A percentile compares a stretch with the other conserved stretches of the same genome.
These are phyloP conservation scores for Microsporum canis DNA, from an alignment of 2,329 filamentous ascomycete species.

Conservation along the genomic window DNA sequence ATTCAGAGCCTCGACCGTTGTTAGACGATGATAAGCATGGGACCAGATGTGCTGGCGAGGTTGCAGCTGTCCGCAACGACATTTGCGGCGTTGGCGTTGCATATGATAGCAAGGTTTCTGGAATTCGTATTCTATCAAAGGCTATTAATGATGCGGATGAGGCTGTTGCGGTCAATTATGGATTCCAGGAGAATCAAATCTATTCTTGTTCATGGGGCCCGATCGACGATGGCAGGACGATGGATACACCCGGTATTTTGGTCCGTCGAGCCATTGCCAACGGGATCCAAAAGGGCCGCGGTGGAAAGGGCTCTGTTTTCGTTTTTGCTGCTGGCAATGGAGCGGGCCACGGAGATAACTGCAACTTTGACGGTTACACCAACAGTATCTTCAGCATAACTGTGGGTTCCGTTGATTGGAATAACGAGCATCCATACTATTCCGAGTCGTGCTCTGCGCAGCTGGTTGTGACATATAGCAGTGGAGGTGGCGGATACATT, in stretches of 20 bases:
- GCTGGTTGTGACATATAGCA: conserved; percentile 92
- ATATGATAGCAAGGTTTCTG: conserved; percentile 80
- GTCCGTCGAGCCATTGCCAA: conserved; percentile 87
- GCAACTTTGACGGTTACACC: conserved; percentile 98
- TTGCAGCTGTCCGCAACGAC: conserved; percentile 82
- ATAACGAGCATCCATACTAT: conserved; percentile 85
- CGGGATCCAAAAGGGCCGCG: conserved; percentile 76
- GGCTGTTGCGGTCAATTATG: conserved; percentile 83
- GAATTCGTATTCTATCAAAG: conserved; percentile 84
- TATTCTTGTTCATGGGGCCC: conserved; percentile 99
- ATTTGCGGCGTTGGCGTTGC: conserved; percentile 94
- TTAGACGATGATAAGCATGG: conserved; percentile 80
- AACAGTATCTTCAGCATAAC: conserved; percentile 99
- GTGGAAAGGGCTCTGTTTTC: conserved; percentile 76
- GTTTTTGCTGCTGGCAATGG: conserved; percentile 97
- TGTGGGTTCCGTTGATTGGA: conserved; percentile 80
- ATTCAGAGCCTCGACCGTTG: conserved; percentile 66
- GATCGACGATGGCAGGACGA: conserved; percentile 80
- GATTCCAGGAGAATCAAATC: conserved; percentile 82
- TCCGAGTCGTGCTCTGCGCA: conserved; percentile 94
- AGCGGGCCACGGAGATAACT: conserved; percentile 77
- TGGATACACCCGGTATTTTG: conserved; percentile 84
- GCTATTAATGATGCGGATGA: conserved; percentile 87
- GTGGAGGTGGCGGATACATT: conserved; percentile 76
- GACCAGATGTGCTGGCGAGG: conserved; percentile 87